A percentile compares a stretch with the other conserved stretches of the same genome.
Conservation (phyloP, 1,284 basidiomycete genomes). For the Vanrija sp. region DNA sequence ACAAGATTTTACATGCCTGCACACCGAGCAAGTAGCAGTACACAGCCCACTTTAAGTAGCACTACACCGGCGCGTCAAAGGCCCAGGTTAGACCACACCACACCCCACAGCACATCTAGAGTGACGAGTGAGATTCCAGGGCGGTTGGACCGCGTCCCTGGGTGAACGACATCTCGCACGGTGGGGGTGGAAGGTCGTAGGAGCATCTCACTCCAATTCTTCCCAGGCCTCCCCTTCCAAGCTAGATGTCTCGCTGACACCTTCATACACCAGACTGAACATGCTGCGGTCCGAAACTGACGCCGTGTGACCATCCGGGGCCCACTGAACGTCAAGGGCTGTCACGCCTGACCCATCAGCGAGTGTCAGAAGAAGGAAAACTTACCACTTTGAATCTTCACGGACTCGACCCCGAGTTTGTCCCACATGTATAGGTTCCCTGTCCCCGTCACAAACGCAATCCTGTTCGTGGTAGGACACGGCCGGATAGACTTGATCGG, state of each 20-base stretch:
- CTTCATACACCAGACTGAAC: constrained; percentile 37
- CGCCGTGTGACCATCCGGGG: constrained; percentile 34
- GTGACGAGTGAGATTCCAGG: no score
- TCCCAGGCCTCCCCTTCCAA: no score
- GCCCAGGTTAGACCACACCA: no score
- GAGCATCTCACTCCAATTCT: no score
- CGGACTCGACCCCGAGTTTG: constrained; percentile 34
- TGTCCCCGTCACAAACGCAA: constrained; percentile 19
- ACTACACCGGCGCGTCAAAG: no score
- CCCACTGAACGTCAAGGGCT: constrained; percentile 22
- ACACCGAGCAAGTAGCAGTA: no score
- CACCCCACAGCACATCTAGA: no score
- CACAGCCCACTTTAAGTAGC: no score
- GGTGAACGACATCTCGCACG: no score
- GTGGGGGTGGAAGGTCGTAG: no score
- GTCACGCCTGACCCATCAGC: constrained; percentile 14
- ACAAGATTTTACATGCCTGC: no score
- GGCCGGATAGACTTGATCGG: constrained; percentile 22
- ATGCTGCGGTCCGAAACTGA: constrained; percentile 22
- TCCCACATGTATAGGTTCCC: constrained; percentile 39
- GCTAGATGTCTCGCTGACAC: neutral
- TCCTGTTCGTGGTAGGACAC: constrained; percentile 19
- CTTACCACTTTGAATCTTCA: constrained; percentile 35
- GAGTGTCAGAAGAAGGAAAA: neutral
- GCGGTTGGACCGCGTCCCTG: no score